Base-by-base conservation (phyloP, 345 rosid species). In the Anastatica hierochuntica region DNA sequence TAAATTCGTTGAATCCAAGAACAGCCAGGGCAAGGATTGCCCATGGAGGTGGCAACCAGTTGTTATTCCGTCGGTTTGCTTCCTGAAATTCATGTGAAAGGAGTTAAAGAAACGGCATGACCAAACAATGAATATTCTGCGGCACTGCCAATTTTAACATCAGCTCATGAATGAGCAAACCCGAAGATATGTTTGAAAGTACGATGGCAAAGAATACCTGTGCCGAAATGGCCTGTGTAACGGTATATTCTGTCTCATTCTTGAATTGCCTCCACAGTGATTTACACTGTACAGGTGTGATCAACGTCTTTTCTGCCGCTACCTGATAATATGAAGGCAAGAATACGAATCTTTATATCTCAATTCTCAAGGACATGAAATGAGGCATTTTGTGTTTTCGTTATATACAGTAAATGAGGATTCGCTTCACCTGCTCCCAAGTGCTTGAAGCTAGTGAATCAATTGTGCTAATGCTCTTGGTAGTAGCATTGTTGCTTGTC, bases 41-140 rank as follows among this genome's bases (percentile, higher is more conserved):
- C 99, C 99, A 88, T 71, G 99, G 97, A 65, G 99, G 99, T 50
- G 99, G 99, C 43, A 94, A 48, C 95, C 94, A 94, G 82, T 85
- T 94, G 89, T 85, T 88, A 60, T 67, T 84, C 52, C 94, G 92
- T 63, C 71, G 77, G 72, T 80, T 82, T 21, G 99, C 99, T 82
- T 94, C 99, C 99, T 94, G 89, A 57, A 57, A 67, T 69, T 48
- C 43, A 43, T 27, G 58, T 24, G 27, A 57, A 63, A 45, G 40
- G 18, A 15, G 48, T 38, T 29, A 3, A 29, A 26, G 30, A 46
- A 23, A 46, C 39, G 11, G 13, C 21, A 18, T 13, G 51, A 21
- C 52, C 52, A 18, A 8, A 54, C 17, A 2, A 31, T 4, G 10
- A n/a, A n/a, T n/a, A n/a, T n/a, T n/a, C n/a, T n/a, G n/a, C 2